Base-by-base conservation (phyloP, 306 rosid genomes). In the Corylus heterophylla region DNA sequence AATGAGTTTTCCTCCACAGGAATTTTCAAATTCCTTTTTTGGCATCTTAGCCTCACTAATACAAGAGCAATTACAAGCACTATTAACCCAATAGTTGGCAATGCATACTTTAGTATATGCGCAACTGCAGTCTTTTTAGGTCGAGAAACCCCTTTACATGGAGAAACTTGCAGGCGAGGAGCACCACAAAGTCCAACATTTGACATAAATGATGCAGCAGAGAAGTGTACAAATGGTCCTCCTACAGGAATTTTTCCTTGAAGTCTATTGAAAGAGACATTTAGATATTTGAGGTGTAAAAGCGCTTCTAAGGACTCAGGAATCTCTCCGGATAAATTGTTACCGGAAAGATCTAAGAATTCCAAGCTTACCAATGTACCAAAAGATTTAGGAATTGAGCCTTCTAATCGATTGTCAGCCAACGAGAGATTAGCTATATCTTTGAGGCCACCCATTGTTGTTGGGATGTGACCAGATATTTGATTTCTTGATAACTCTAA, bases 231-330 rank as follows among this genome's bases (percentile, higher is more conserved):
- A 6, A 54, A 74, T 0, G 77, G 77, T 1, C 77, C 77, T n/a
- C 52, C 54, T 3, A 0, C 54, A 27, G 77, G 77, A n/a, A 74
- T 74, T 74, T 74, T 64, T 49, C 77, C 77, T 4, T 27, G 49
- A 18, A 74, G 45, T 17, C 35, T 39, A 31, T 74, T 55, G 16
- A 54, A 74, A 14, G 77, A 74, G 51, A 74, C 51, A 8, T 74
- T 74, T n/a, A 74, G 12, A 55, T 54, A 42, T 14, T 74, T 12
- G 0, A 74, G 77, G 56, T 39, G 7, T 3, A 13, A 31, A 31
- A 74, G 67, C 17, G 31, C 56, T 47, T 55, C 54, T n/a, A 54
- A 74, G 39, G 77, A 74, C 20, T 20, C 37, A 10, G 81, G 81
- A 39, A 77, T 42, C 8, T 8, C 31, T 13, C 81, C 81, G 0